These are phyloP conservation scores for Neonectria faginata DNA, from an alignment of 2,329 filamentous ascomycete species.

Conservation along the genomic window DNA sequence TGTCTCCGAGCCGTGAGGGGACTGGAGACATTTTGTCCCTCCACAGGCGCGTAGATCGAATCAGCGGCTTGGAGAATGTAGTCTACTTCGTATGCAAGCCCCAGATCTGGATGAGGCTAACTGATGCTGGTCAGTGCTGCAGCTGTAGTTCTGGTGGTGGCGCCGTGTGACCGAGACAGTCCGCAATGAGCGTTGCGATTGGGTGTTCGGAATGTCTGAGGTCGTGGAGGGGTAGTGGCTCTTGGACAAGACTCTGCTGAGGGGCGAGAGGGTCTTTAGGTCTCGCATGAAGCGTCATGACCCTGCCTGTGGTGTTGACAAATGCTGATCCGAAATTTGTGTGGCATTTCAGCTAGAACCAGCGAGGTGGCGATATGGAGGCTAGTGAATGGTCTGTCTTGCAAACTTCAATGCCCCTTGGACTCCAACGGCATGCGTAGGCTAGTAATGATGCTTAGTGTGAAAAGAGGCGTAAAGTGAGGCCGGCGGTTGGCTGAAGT, in stretches of 20 bases:
- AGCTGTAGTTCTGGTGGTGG: conserved; percentile 33
- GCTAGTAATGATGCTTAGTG: conserved; percentile 6
- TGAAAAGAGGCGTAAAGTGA: background rate
- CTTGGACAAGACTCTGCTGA: background rate
- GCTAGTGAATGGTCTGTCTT: background rate
- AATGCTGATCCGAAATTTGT: background rate
- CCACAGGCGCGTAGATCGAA: conserved; percentile 22
- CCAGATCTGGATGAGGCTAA: conserved; percentile 33
- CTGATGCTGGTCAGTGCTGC: conserved; percentile 35
- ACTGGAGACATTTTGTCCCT: conserved; percentile 31
- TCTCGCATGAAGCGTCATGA: conserved; percentile 3
- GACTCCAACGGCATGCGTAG: conserved; percentile 5
- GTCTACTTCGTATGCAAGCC: conserved; percentile 4
- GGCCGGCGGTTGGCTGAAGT: conserved; percentile 8
- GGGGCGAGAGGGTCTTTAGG: conserved; percentile 2
- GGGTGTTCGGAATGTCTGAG: conserved; percentile 9
- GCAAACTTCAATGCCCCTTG: background rate
- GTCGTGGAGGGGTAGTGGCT: conserved; percentile 10
- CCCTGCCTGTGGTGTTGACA: background rate
- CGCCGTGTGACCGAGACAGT: conserved; percentile 33
- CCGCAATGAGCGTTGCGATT: conserved; percentile 26
- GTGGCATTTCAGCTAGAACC: background rate
- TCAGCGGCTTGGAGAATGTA: conserved; percentile 24
- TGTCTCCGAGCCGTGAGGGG: conserved; percentile 22
- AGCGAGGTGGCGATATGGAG: background rate